Conservation (phyloP, 2,329 filamentous ascomycete species). For the Xylariaceae sp. region DNA sequence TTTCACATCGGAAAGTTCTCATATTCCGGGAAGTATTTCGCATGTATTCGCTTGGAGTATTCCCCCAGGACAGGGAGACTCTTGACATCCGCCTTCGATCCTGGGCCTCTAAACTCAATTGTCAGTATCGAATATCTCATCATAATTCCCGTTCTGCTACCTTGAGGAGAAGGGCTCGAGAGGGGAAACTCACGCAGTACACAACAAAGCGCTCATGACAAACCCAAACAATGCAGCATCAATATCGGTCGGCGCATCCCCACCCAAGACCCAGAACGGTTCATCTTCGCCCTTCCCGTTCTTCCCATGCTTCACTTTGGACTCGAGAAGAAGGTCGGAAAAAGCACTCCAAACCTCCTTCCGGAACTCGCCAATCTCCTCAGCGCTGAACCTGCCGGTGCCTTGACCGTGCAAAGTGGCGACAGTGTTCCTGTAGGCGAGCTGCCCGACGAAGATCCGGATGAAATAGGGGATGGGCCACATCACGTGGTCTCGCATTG, state of each 20-base stretch:
- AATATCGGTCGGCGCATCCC: conserved; percentile 50
- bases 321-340: conserved; percentile 40
- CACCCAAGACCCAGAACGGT: conserved; percentile 57
- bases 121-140: conserved; percentile 6
- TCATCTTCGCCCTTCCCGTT: conserved; percentile 12
- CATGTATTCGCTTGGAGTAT: conserved; percentile 55
- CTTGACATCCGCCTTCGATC: conserved; percentile 41
- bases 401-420: conserved; percentile 54
- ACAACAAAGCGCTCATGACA: conserved; percentile 48
- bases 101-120: conserved; percentile 39
- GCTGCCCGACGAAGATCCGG: conserved; percentile 45
- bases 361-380: conserved; percentile 45
- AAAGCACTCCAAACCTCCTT: conserved; percentile 53
- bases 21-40: conserved; percentile 56
- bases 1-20: conserved; percentile 30
- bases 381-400: conserved; percentile 44
- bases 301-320: conserved; percentile 12
- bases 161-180: background rate
- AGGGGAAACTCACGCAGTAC: conserved; percentile 48
- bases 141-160: conserved; percentile 6
- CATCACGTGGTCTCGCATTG: conserved; percentile 52
- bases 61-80: conserved; percentile 47
- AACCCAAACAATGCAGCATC: conserved; percentile 58
- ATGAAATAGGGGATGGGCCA: conserved; percentile 47
- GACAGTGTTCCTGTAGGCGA: conserved; percentile 42